Base-by-base conservation (phyloP, 805 yeast species). In the Clavispora fructus region DNA sequence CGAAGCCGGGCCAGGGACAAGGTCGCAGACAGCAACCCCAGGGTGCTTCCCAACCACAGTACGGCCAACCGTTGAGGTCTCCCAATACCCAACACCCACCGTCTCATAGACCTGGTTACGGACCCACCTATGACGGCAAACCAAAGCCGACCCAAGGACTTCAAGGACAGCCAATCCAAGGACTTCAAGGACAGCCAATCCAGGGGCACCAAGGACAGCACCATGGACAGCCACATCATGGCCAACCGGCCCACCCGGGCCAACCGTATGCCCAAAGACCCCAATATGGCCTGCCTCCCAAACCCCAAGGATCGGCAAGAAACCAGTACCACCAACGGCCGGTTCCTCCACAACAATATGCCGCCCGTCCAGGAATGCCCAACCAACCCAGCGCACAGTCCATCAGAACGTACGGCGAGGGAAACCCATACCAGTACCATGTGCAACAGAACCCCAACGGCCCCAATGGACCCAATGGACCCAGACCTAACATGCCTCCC, bases 401-500 rank as follows among this genome's bases (percentile, higher is more conserved):
- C 19, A 32, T 32, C 13, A 8, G 35, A 7, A 11, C 35, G 19
- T 32, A 32, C 35, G 19, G 35, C 11, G 35, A 32, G 8, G 35
- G 35, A 4, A 32, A 35, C 37, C 47, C 40, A 35, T 44, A 44
- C 41, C 47, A 44, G 28, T 44, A 44, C 33, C 47, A 44, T 27
- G 40, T 40, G 16, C 41, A 44, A 11, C 41, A 40, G 14, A 38
- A 26, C 42, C 16, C n/a, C 16, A 14, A 17, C 23, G 23, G 23
- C 41, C 41, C 35, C 12, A 13, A 17, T 11, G 41, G 40, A 12
- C 41, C 35, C 12, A 13, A 17, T 11, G 41, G 40, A 12, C 25
- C 35, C 11, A 14, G 45, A n/a, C 40, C 43, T 17, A 11, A 30
- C 32, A 30, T 30, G n/a, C 42, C 50, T 7, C 39, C 35, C 35